Conservation (phyloP, 2,329 filamentous ascomycete species). For the Botrytis paeoniae region DNA sequence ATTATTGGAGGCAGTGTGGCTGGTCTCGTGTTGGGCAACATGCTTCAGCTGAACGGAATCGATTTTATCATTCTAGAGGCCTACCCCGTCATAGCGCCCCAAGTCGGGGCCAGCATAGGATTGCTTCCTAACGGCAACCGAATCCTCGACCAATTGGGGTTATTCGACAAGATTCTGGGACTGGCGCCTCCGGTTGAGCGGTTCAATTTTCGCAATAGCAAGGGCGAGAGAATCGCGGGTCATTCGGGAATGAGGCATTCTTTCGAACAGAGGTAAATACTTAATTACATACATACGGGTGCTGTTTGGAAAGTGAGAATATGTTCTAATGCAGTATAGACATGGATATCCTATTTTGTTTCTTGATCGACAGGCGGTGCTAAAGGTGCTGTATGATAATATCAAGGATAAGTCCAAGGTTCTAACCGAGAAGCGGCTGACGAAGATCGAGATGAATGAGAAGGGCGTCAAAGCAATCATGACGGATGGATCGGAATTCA, state of each 20-base stretch:
- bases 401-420: slow-evolving; percentile 21
- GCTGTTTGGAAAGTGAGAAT: neutral
- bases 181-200: slow-evolving; percentile 11
- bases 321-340: slow-evolving; percentile 1
- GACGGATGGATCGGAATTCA: slow-evolving; percentile 14
- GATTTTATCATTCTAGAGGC: slow-evolving; percentile 50
- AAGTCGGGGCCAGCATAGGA: slow-evolving; percentile 48
- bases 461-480: slow-evolving; percentile 14
- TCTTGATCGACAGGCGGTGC: slow-evolving; percentile 40
- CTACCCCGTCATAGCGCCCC: slow-evolving; percentile 42
- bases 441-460: slow-evolving; percentile 13
- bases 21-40: slow-evolving; percentile 47
- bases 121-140: slow-evolving; percentile 44
- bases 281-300: neutral
- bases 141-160: slow-evolving; percentile 51
- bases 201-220: slow-evolving; percentile 10
- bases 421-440: slow-evolving; percentile 14
- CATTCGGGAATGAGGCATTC: slow-evolving; percentile 4
- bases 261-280: slow-evolving; percentile 6
- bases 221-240: neutral
- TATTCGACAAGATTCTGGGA: slow-evolving; percentile 26
- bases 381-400: slow-evolving; percentile 38
- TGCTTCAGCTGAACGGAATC: slow-evolving; percentile 45
- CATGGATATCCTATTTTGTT: slow-evolving; percentile 22
- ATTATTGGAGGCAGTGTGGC: slow-evolving; percentile 50